Base-by-base conservation (phyloP, 352 stramenopile species). In the Globisporangium ultimum region DNA sequence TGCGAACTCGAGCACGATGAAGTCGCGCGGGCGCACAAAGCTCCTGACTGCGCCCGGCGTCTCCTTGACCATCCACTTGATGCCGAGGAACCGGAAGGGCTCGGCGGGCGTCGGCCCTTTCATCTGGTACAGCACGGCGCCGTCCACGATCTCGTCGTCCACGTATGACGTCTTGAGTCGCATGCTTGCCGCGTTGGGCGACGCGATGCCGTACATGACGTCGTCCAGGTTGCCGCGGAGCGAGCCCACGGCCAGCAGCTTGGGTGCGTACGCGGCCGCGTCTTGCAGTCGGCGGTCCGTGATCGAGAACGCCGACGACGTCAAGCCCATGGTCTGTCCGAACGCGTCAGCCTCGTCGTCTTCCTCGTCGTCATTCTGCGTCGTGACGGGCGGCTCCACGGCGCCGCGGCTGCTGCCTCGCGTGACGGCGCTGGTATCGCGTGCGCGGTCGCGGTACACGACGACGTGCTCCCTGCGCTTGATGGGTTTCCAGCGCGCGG, bases 181-280 rank as follows among this genome's bases (percentile, higher is more conserved):
- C 58, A 70, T 68, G 3, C 63, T 64, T 17, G 68, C 60, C 14
- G 72, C 62, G 53, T 71, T 74, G 1, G 75, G 67, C 24, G 72
- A 71, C 56, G 73, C 68, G 28, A 85, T 55, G 48, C 75, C 75
- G 58, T 85, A 85, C 75, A 85, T 85, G 61, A 85, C 72, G 54
- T 85, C 75, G 49, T 85, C 75, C 8, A 85, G 59, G 3, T 70
- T 71, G 17, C 75, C 75, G 2, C 61, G 63, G 40, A 85, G 45
- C 15, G 55, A 70, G 17, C 75, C 75, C 10, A 85, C 68, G 0
- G 71, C 75, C 13, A 83, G 69, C 42, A 83, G 51, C 21, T 67
- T 63, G 7, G 73, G 76, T 32, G 57, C 50, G 14, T 43, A 76
- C 55, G 36, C 48, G 28, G 10, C 1, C 53, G 46, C 18, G n/a